Percentiles rank a stretch among this genome's conserved stretches.
These are phyloP conservation scores for Turritis glabra DNA, from an alignment of 345 rosid species.

Conservation along the genomic window DNA sequence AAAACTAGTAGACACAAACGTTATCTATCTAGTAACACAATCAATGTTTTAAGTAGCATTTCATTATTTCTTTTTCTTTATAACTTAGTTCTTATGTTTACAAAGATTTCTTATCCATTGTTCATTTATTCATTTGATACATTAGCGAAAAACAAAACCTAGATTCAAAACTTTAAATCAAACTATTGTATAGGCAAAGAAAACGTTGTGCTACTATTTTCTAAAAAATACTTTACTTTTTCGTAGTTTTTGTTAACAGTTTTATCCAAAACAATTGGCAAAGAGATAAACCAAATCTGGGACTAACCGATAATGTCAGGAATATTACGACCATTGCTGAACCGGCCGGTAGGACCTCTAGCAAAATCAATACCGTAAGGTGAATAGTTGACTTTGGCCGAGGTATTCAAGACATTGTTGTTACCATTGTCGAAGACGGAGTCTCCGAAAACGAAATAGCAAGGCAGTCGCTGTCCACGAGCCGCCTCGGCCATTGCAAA, in stretches of 20 bases:
- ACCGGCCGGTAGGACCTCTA: constrained; percentile 62
- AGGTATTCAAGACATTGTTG: constrained; percentile 47
- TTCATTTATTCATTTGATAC: not conserved
- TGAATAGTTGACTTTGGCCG: constrained; percentile 51
- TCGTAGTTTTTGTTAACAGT: not conserved
- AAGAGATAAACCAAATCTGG: not conserved
- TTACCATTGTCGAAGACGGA: constrained; percentile 62
- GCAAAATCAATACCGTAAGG: constrained; percentile 67
- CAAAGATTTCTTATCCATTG: not conserved
- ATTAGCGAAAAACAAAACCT: not conserved
- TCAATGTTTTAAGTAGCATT: not conserved
- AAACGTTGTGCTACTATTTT: not conserved
- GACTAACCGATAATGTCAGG: constrained; percentile 58
- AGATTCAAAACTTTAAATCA: not conserved
- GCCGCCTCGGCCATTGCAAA: constrained; percentile 10
- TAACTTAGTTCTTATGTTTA: not conserved
- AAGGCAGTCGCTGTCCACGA: constrained; percentile 45
- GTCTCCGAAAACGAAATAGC: constrained; percentile 69
- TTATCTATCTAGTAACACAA: not conserved
- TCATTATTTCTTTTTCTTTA: not conserved
- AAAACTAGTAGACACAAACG: not conserved
- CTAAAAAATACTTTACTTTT: not conserved
- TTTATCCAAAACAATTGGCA: not conserved
- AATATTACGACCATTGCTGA: constrained; percentile 54
- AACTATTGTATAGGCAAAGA: not conserved